phyloP scores from a whole-genome alignment of 2,329 filamentous ascomycete genomes.

The Aureobasidium sp. region DNA sequence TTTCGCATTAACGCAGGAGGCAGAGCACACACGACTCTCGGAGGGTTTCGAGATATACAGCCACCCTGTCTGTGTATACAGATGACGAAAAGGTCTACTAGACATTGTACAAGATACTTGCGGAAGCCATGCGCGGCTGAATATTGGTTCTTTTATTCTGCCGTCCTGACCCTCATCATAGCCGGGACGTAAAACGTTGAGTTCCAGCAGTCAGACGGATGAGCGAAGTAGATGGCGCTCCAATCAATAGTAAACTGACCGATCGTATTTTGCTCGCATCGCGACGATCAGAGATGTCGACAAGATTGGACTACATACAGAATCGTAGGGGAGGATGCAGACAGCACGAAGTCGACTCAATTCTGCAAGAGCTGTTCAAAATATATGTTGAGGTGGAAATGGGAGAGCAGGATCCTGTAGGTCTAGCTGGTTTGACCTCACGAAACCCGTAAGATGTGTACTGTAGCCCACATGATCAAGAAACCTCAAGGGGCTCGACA shows the following conservation, averaged over 20 bases:
- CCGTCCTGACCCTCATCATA: not conserved
- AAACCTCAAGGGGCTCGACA: not conserved
- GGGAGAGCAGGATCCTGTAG: not conserved
- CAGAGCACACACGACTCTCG: not conserved
- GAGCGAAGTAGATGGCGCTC: not conserved
- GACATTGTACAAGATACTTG: slow-evolving; percentile 6
- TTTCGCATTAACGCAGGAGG: slow-evolving; percentile 5
- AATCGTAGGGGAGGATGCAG: not conserved
- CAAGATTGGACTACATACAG: not conserved
- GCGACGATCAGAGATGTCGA: not conserved
- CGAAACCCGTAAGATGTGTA: not conserved
- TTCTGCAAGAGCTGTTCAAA: not conserved
- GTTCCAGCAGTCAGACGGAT: slow-evolving; percentile 5
- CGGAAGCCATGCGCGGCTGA: slow-evolving; percentile 3
- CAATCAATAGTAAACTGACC: slow-evolving; percentile 2
- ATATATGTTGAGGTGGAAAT: not conserved
- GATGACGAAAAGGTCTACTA: not conserved
- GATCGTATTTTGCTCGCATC: not conserved
- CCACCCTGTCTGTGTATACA: not conserved
- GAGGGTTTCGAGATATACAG: not conserved
- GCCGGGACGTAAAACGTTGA: slow-evolving; percentile 1
- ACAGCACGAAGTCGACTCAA: not conserved
- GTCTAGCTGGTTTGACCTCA: not conserved
- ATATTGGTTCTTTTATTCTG: not conserved
- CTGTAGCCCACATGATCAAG: not conserved